phyloP scores from a whole-genome alignment of 2,329 filamentous ascomycete species.

The Verticillium longisporum region DNA sequence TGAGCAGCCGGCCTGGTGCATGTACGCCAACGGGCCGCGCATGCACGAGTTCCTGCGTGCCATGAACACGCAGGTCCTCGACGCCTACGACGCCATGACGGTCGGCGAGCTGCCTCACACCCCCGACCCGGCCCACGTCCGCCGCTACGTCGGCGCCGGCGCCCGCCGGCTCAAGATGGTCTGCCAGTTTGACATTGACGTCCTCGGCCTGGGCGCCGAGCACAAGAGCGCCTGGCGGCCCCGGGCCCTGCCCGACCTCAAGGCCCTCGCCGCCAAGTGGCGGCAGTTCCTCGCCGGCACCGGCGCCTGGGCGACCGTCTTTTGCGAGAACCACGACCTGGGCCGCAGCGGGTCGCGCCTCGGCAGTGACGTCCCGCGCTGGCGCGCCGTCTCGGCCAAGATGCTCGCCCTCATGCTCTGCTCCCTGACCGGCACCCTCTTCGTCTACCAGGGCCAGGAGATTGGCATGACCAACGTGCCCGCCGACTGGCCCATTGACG shows the following conservation, averaged over 20 bases:
- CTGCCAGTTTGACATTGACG: conserved; percentile 60
- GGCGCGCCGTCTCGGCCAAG: conserved; percentile 40
- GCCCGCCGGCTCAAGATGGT: conserved; percentile 62
- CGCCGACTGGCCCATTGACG: conserved; percentile 35
- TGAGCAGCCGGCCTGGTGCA: conserved; percentile 45
- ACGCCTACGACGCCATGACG: conserved; percentile 58
- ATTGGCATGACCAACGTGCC: conserved; percentile 50
- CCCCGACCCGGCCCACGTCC: conserved; percentile 47
- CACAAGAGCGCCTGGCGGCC: conserved; percentile 41
- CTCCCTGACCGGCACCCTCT: conserved; percentile 43
- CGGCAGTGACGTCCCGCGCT: conserved; percentile 33
- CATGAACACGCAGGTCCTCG: conserved; percentile 52
- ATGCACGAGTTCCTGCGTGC: conserved; percentile 63
- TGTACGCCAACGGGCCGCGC: conserved; percentile 61
- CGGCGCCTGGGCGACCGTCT: conserved; percentile 51
- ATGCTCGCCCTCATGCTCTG: conserved; percentile 42
- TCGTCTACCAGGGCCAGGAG: conserved; percentile 52
- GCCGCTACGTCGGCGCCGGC: conserved; percentile 51
- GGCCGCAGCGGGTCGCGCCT: conserved; percentile 49
- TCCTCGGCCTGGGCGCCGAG: conserved; percentile 47
- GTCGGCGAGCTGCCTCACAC: conserved; percentile 64
- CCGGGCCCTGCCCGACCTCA: conserved; percentile 41
- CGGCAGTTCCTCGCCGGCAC: conserved; percentile 44
- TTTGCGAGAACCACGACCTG: conserved; percentile 57
- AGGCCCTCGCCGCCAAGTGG: conserved; percentile 38